Conservation (phyloP, 2,329 filamentous ascomycete species). For the Rasamsonia emersonii region DNA sequence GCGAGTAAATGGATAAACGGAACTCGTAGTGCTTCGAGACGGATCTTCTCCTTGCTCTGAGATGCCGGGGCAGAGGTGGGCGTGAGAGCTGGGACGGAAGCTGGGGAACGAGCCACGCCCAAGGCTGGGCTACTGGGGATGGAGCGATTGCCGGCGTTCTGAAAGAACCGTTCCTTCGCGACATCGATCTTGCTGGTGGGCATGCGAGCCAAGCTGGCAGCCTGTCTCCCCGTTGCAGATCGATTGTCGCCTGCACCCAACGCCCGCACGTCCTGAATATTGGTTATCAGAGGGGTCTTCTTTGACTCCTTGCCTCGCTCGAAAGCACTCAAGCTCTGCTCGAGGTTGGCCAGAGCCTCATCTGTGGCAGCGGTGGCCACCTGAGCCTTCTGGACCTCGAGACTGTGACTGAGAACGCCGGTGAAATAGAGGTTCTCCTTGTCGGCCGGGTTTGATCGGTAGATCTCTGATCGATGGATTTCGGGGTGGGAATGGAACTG, state of each 20-base stretch:
- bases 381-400: slow-evolving; percentile 47
- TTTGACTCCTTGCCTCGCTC: slow-evolving; percentile 54
- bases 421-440: slow-evolving; percentile 45
- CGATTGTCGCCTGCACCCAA: slow-evolving; percentile 27
- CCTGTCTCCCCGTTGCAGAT: slow-evolving; percentile 21
- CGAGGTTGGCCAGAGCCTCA: slow-evolving; percentile 50
- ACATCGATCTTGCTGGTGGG: slow-evolving; percentile 30
- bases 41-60: slow-evolving; percentile 28
- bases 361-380: slow-evolving; percentile 49
- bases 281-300: slow-evolving; percentile 37
- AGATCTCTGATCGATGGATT: slow-evolving; percentile 50
- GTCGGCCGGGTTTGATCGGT: slow-evolving; percentile 35
- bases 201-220: slow-evolving; percentile 19
- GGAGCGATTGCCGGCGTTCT: slow-evolving; percentile 28
- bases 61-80: slow-evolving; percentile 36
- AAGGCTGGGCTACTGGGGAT: slow-evolving; percentile 34
- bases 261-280: slow-evolving; percentile 27
- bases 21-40: slow-evolving; percentile 36
- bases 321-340: slow-evolving; percentile 51
- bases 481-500: slow-evolving; percentile 46
- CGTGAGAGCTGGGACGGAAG: slow-evolving; percentile 26
- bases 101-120: slow-evolving; percentile 27
- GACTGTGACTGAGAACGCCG: slow-evolving; percentile 49
- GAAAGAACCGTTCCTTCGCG: slow-evolving; percentile 35
- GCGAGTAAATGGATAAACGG: slow-evolving; percentile 48